Conservation (phyloP, 176 grass and related monocot species). For the Avena sativa region DNA sequence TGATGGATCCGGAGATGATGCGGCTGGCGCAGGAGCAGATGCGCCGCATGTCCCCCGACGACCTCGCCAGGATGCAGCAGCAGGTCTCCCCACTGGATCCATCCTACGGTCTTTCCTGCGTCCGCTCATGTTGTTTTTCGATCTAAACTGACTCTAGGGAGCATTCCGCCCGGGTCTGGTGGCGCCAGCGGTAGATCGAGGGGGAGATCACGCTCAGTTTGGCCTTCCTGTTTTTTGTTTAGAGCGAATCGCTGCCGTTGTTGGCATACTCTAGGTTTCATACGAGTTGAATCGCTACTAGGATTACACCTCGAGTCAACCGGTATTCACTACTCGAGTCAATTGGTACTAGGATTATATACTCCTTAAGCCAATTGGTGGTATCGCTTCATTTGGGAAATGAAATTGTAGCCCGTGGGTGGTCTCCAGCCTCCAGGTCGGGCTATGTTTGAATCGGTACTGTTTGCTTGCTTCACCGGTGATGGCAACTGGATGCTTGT, state of each 20-base stretch:
- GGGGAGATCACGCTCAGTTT: neutral
- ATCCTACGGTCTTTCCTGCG: neutral
- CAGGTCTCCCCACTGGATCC: constrained; percentile 54
- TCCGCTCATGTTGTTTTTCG: neutral
- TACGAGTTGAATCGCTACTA: neutral
- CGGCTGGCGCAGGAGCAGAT: constrained; percentile 99
- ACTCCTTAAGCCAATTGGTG: too few relatives aligned
- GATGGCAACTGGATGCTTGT: neutral
- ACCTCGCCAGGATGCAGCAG: constrained; percentile 90
- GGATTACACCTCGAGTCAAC: neutral
- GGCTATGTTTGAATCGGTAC: constrained; percentile 7
- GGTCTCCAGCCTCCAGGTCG: neutral
- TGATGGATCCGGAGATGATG: constrained; percentile 96
- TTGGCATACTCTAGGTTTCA: neutral
- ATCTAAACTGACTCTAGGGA: neutral
- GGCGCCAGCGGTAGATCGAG: constrained; percentile 26
- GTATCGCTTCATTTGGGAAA: neutral
- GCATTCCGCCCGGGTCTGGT: neutral
- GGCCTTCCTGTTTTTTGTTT: neutral
- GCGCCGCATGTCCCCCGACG: constrained; percentile 82
- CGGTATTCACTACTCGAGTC: neutral
- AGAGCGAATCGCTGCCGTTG: neutral
- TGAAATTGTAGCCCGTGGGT: neutral
- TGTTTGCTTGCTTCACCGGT: constrained; percentile 7
- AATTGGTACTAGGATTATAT: neutral